Conservation (phyloP, 106 monocot genomes). For the Dactylorhiza incarnata region DNA sequence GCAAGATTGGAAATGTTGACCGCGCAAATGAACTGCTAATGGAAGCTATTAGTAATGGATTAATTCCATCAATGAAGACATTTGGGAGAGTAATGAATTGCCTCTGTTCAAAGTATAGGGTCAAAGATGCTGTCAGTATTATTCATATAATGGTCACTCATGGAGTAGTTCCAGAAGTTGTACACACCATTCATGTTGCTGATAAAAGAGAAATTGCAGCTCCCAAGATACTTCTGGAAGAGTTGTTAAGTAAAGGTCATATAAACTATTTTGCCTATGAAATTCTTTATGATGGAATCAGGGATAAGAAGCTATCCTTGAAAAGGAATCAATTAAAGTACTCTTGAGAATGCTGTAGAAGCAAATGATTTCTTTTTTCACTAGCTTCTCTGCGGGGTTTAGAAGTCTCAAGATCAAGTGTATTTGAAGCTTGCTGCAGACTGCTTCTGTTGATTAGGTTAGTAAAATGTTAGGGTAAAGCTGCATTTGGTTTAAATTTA, state of each 20-base stretch:
- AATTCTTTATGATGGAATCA: conserved; percentile 82
- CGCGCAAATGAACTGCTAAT: conserved; percentile 49
- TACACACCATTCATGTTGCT: conserved; percentile 56
- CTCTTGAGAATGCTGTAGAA: conserved; percentile 5
- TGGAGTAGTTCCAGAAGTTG: conserved; percentile 62
- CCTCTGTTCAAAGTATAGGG: conserved; percentile 28
- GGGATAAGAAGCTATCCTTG: conserved; percentile 49
- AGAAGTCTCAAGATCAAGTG: neutral
- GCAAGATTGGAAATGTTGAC: conserved; percentile 47
- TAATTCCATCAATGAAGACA: conserved; percentile 65
- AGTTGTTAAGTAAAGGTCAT: conserved; percentile 71
- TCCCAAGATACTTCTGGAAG: conserved; percentile 89
- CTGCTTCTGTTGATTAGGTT: neutral
- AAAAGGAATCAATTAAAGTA: conserved; percentile 23
- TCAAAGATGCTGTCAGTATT: conserved; percentile 53
- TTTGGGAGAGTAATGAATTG: conserved; percentile 71
- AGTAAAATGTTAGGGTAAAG: neutral
- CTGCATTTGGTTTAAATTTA: neutral
- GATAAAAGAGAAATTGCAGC: conserved; percentile 88
- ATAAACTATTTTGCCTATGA: conserved; percentile 82
- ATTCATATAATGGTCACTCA: conserved; percentile 59
- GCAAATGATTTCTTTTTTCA: conserved; percentile 1
- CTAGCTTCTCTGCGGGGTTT: neutral
- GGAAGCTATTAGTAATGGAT: conserved; percentile 30
- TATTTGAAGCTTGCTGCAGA: neutral